Evolutionary conservation across 495 filamentous ascomycete species (phyloP), one percentile per base, ranked within the genome.

Genomic region (Neurospora sp.): DNA sequence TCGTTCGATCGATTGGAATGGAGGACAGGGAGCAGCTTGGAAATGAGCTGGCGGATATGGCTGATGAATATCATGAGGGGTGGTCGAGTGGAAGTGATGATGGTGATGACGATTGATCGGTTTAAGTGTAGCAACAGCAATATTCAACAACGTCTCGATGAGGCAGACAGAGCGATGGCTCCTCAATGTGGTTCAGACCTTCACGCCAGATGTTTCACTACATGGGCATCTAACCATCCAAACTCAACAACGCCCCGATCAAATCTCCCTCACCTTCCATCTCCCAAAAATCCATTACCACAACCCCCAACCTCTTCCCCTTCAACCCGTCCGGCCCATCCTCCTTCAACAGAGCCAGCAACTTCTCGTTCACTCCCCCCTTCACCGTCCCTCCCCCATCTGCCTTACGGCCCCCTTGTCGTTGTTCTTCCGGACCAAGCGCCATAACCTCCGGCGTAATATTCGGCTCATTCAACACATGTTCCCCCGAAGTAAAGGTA

Each of bases 61-160:
- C 91, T 13, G 95, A 97, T 78, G 90, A 90, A 73, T 98, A 97
- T 78, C 90, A 93, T 77, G 92, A 94, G 70, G 95, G 94, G 1
- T 98, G 94, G 93, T 88, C 90, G 43, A 94, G 92, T 81, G 94
- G 90, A 71, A 92, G 89, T 69, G 94, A 97, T 69, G 90, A 90
- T 13, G 93, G 92, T 43, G 92, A 94, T 75, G 94, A 95, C 74
- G 91, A 86, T 17, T 82, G 70, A 66, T 10, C n/a, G 34, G 31
- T 39, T 21, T n/a, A 24, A 28, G 24, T 40, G 17, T 13, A 72
- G 70, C 43, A 24, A 36, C 21, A 5, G 11, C 11, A 31, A 28
- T 17, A 5, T 17, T 62, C 24, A 62, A 13, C 92, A 8, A 88
- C 4, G 8, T 11, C 9, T 21, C 79, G 2, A 73, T 36, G 1